Conservation (phyloP, 2,329 filamentous ascomycete genomes). For the Hypocreales sp. region DNA sequence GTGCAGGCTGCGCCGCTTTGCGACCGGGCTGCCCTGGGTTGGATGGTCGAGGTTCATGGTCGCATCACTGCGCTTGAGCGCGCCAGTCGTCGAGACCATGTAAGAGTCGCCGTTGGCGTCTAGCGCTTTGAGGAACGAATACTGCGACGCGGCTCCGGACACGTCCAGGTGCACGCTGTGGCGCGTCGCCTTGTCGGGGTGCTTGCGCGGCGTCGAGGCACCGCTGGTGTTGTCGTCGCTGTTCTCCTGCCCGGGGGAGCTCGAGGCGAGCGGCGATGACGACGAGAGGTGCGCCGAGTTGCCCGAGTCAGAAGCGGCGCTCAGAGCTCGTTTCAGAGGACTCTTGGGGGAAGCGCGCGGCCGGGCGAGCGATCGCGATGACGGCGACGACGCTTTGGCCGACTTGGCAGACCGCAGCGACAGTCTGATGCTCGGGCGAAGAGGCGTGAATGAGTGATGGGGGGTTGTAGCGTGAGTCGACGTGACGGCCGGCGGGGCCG, state of each 20-base stretch:
- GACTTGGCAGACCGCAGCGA: conserved; percentile 48
- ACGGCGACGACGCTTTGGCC: conserved; percentile 36
- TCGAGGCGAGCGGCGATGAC: conserved; percentile 17
- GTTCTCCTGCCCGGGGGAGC: conserved; percentile 29
- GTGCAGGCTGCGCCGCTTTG: conserved; percentile 81
- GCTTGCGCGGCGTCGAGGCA: conserved; percentile 7
- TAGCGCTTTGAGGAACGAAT: conserved; percentile 32
- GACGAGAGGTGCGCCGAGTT: conserved; percentile 44
- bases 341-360: conserved; percentile 62
- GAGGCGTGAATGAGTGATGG: conserved; percentile 45
- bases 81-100: conserved; percentile 42
- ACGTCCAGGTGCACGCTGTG: conserved; percentile 44
- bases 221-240: conserved; percentile 19
- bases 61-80: conserved; percentile 81
- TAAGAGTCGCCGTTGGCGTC: conserved; percentile 23
- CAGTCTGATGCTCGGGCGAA: conserved; percentile 51
- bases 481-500: conserved; percentile 18
- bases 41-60: conserved; percentile 75
- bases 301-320: conserved; percentile 51
- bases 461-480: conserved; percentile 14
- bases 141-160: conserved; percentile 31
- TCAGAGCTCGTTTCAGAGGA: conserved; percentile 64
- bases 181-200: conserved; percentile 29
- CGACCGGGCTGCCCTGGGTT: conserved; percentile 68
- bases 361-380: conserved; percentile 38